phyloP scores from a whole-genome alignment of 2,329 filamentous ascomycete genomes.

The Ophiostoma fasciatum region DNA sequence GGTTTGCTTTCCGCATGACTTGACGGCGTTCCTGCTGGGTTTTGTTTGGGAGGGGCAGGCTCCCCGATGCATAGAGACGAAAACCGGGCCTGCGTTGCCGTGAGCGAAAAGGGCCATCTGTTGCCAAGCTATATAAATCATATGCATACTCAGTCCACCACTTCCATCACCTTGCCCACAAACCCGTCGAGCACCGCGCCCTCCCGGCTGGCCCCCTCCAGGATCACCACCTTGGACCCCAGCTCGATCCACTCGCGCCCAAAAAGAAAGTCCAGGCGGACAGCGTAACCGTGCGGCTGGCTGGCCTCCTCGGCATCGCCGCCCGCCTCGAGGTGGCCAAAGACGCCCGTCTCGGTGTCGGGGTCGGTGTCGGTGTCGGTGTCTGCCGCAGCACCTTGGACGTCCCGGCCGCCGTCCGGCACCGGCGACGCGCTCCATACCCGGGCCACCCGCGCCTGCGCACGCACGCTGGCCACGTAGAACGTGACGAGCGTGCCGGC shows the following conservation, averaged over 20 bases:
- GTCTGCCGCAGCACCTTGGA: conserved; percentile 14
- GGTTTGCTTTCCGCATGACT: no score
- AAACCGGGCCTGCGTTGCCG: no score
- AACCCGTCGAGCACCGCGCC: conserved; percentile 56
- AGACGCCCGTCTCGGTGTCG: conserved; percentile 39
- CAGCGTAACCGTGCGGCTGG: conserved; percentile 28
- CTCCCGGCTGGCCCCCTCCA: conserved; percentile 56
- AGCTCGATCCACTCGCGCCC: conserved; percentile 60
- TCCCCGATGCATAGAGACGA: no score
- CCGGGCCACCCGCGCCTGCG: conserved; percentile 52
- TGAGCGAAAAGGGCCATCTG: no score
- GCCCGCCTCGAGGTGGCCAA: conserved; percentile 29
- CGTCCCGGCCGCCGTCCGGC: conserved; percentile 6
- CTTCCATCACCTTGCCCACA: conserved; percentile 51
- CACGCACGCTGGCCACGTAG: conserved; percentile 76
- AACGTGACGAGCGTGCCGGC: conserved; percentile 61
- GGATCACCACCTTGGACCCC: conserved; percentile 53
- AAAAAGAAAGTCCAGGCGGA: conserved; percentile 54
- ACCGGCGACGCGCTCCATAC: conserved; percentile 14
- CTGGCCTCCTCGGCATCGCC: conserved; percentile 21
- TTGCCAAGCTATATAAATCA: no score
- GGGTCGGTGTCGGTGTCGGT: conserved; percentile 14
- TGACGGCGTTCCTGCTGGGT: no score
- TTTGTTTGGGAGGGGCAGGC: no score
- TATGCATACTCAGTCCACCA: conserved; percentile 30